Conservation (phyloP, 345 rosid species). For the Viola odorata region DNA sequence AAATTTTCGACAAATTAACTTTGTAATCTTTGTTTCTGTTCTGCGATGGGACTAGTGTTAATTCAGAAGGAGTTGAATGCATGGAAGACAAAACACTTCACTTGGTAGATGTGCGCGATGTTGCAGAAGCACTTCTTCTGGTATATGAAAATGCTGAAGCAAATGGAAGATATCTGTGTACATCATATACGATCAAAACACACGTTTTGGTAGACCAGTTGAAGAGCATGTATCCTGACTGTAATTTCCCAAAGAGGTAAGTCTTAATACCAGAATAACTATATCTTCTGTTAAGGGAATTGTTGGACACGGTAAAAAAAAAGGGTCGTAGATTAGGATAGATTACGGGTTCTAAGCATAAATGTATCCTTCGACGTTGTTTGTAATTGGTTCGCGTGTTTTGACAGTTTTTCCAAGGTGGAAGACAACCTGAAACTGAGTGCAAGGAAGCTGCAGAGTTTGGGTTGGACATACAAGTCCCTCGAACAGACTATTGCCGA, state of each 20-base stretch:
- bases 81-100: background rate
- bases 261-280: too few relatives aligned
- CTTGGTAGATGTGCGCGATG: conserved; percentile 53
- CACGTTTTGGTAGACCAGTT: conserved; percentile 39
- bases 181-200: conserved; percentile 23
- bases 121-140: conserved; percentile 52
- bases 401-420: conserved; percentile 22
- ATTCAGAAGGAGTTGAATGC: conserved; percentile 6
- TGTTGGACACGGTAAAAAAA: too few relatives aligned
- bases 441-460: conserved; percentile 19
- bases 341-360: too few relatives aligned
- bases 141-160: conserved; percentile 56
- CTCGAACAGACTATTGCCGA: background rate
- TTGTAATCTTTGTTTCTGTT: too few relatives aligned
- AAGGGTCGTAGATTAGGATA: too few relatives aligned
- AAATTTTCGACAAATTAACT: too few relatives aligned
- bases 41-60: too few relatives aligned
- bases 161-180: conserved; percentile 66
- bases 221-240: conserved; percentile 45
- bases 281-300: too few relatives aligned
- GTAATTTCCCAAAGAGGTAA: conserved; percentile 52
- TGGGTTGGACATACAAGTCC: background rate
- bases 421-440: conserved; percentile 15
- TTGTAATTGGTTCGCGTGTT: background rate
- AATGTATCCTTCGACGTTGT: too few relatives aligned